Evolutionary conservation across 2,329 filamentous ascomycete species (phyloP).

Genomic region (Fusarium decemcellulare): DNA sequence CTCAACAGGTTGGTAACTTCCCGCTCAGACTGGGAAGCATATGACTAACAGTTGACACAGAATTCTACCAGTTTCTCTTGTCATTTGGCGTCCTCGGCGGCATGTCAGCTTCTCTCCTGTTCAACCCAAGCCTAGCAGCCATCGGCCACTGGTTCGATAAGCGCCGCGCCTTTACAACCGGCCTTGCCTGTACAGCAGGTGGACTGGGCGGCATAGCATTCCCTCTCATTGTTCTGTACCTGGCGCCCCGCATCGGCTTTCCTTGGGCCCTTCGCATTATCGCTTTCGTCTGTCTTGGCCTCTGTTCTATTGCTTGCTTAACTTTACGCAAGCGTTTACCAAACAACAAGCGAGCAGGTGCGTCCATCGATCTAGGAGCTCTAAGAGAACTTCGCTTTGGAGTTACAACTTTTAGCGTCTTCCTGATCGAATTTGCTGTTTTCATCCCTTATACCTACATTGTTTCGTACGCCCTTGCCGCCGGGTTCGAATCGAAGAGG

Average conservation of each 20-base stretch:
- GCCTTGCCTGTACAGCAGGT: slow-evolving; percentile 76
- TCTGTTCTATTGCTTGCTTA: slow-evolving; percentile 51
- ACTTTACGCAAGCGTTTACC: slow-evolving; percentile 61
- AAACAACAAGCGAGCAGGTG: slow-evolving; percentile 58
- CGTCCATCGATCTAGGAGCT: slow-evolving; percentile 65
- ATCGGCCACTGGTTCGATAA: slow-evolving; percentile 79
- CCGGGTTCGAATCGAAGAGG: slow-evolving; percentile 63
- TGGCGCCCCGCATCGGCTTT: slow-evolving; percentile 48
- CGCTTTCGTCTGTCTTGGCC: slow-evolving; percentile 5
- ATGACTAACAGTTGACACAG: slow-evolving; percentile 37
- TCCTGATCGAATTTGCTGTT: slow-evolving; percentile 70
- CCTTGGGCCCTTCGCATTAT: slow-evolving; percentile 50
- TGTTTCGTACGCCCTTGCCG: slow-evolving; percentile 71
- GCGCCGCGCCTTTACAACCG: slow-evolving; percentile 76
- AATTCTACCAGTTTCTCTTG: slow-evolving; percentile 81
- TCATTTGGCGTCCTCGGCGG: slow-evolving; percentile 77
- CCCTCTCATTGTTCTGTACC: slow-evolving; percentile 49
- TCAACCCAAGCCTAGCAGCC: slow-evolving; percentile 76
- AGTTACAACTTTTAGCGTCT: slow-evolving; percentile 67
- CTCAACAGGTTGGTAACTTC: slow-evolving; percentile 60
- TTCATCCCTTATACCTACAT: slow-evolving; percentile 80
- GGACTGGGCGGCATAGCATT: slow-evolving; percentile 72
- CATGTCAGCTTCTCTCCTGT: slow-evolving; percentile 75
- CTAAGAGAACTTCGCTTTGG: slow-evolving; percentile 65
- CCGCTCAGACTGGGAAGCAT: too few relatives aligned